A percentile compares a stretch with the other conserved stretches of the same genome.
These are phyloP conservation scores for Beauveria asiatica DNA, from an alignment of 2,329 filamentous ascomycete genomes.

Conservation along the genomic window DNA sequence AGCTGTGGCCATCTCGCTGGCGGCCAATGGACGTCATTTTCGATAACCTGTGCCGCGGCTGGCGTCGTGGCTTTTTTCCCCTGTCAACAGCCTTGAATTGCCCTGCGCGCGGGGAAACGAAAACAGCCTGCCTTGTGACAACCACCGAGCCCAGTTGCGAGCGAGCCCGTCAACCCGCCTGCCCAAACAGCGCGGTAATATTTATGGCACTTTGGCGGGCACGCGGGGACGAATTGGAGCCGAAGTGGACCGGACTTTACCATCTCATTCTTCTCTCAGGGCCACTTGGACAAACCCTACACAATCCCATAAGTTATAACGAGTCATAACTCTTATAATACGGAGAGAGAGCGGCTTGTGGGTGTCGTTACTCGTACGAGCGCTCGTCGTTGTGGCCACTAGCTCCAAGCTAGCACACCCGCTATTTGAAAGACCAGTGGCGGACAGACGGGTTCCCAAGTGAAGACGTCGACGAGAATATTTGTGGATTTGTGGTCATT, in stretches of 20 bases:
- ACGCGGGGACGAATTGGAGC: not conserved
- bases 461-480: not conserved
- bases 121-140: not conserved
- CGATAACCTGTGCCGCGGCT: not conserved
- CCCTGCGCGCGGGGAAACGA: not conserved
- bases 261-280: not conserved
- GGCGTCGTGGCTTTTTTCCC: not conserved
- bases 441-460: not conserved
- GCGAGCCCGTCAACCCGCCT: not conserved
- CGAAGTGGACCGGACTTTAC: not conserved
- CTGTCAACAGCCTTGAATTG: not conserved
- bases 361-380: not conserved
- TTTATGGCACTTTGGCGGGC: not conserved
- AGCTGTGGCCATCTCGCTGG: not conserved
- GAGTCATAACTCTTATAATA: not conserved
- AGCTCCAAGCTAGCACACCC: not conserved
- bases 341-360: not conserved
- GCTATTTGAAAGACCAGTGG: not conserved
- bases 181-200: not conserved
- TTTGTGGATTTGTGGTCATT: not conserved
- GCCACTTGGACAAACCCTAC: not conserved
- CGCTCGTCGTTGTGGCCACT: not conserved
- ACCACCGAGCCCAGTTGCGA: not conserved
- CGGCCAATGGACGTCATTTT: not conserved
- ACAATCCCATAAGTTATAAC: not conserved